Base-by-base conservation (phyloP, 2,329 filamentous ascomycete species). In the Fusarium subtropicale region DNA sequence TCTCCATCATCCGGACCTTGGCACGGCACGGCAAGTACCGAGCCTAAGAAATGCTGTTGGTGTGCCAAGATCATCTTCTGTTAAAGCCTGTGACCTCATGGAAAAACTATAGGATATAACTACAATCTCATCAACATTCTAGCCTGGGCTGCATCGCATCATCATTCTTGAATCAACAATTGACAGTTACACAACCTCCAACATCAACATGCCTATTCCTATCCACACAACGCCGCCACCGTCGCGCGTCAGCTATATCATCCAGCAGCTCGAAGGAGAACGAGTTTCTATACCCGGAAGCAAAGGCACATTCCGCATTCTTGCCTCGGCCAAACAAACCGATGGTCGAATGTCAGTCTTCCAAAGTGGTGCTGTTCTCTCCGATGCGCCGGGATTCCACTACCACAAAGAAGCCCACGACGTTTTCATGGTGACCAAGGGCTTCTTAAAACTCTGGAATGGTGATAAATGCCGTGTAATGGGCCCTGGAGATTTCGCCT, bases 361-460 rank as follows among this genome's bases (percentile, higher is more conserved):
- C 60, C 76, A 79, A 5, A 85, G 82, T 42, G 84, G 83, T 9
- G 84, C 83, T 0, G 81, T 82, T 3, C 76, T 82, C 7, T 78
- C 79, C 6, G 81, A 81, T 44, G 81, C 82, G 0, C 81, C 82
- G 4, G 86, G 86, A 0, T 88, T 88, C 68, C 86, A 88, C 74
- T 87, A 82, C 69, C 87, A 88, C 68, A 80, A 81, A 33, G 81
- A 87, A 52, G 83, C 86, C 0, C 86, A 88, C 68, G 86, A 88
- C 71, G 82, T 88, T 6, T 88, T 88, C 69, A 76, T 88, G 4
- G 83, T 85, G 20, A 81, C 84, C 5, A 86, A 88, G 72, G 87
- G 86, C 1, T 83, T 75, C 56, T 70, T 88, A 65, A 88, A 87
- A 67, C 76, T 88, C 8, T 88, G 85, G 84, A 86, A 84, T n/a